Evolutionary conservation across 371 early-diverging fungal species (phyloP), one percentile per base, ranked within the genome.

Genomic region (Vavraia culicis): DNA sequence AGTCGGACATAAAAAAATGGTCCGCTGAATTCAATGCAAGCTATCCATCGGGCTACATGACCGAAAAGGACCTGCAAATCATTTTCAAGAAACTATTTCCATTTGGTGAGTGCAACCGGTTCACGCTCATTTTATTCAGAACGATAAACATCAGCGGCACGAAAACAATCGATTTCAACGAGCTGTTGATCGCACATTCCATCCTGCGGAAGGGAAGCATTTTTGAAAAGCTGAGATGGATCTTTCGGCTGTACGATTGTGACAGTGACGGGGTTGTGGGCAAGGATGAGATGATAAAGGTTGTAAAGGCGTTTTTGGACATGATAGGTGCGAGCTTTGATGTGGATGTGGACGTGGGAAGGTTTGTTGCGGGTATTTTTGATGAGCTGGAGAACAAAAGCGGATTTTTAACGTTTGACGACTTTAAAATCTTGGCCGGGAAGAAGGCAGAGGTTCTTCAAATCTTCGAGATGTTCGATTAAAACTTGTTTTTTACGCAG

Each of bases 171-270:
- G 62, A 62, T 23, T 62, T 62, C 41, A 38, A 62, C 45, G 66
- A 66, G 34, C 31, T 66, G 10, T 37, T 66, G 31, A 62, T 66
- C 23, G 62, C 62, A 22, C 62, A 59, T 34, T 54, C 54, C n/a
- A 62, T 62, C 34, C 21, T 66, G 31, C 41, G 31, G 1, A 62
- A 62, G 44, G 66, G 66, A 9, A 49, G 50, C 19, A 41, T 22
- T 16, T 54, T 59, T 41, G 66, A 66, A 34, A 66, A 59, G 36
- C 15, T 62, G 4, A 34, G 60, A 34, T 66, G 66, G 66, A 55
- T 66, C 4, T 66, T 59, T 42, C 50, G 66, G 41, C 62, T 66
- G 31, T 66, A 66, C 56, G 66, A 66, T 44, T 45, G 21, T 16
- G 63, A 66, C 42, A 52, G 46, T 15, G 63, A 66, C 33, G 66